phyloP scores from a whole-genome alignment of 176 grass and related monocot species.

The Canna indica region DNA sequence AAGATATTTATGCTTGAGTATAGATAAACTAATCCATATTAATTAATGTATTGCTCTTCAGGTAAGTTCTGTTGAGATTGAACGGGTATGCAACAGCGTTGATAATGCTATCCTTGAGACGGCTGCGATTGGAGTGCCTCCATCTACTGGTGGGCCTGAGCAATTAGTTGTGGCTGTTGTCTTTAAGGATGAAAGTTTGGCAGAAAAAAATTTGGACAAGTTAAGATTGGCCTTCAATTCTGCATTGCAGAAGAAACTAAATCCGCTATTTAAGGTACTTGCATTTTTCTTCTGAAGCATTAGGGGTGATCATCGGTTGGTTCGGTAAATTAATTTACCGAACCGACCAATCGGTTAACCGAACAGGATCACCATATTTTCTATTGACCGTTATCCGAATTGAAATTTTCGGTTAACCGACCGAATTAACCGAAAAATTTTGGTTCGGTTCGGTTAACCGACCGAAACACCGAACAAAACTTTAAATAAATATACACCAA shows the following conservation, averaged over 20 bases:
- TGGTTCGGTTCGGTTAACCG: no score
- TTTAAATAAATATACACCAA: no score
- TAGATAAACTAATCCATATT: neutral
- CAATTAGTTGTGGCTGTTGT: conserved; percentile 70
- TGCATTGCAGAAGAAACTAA: conserved; percentile 79
- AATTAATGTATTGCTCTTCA: conserved; percentile 26
- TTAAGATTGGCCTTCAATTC: conserved; percentile 58
- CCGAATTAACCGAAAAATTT: no score
- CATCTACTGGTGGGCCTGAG: conserved; percentile 71
- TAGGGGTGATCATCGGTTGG: no score
- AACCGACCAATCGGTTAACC: no score
- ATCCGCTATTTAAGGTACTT: conserved; percentile 84
- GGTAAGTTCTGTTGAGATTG: conserved; percentile 92
- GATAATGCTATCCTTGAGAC: conserved; percentile 67
- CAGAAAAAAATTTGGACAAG: conserved; percentile 39
- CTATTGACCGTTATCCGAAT: no score
- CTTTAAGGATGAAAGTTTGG: conserved; percentile 44
- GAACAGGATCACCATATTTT: no score
- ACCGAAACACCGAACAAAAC: no score
- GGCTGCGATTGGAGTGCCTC: conserved; percentile 78
- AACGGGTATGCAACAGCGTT: conserved; percentile 77
- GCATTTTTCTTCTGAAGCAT: neutral
- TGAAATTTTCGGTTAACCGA: no score
- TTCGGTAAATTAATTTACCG: no score
- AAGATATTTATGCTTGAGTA: neutral